Evolutionary conservation across 352 stramenopile genomes (phyloP), one percentile per base, ranked within the genome.

Genomic region (Aphanomyces invadans): DNA sequence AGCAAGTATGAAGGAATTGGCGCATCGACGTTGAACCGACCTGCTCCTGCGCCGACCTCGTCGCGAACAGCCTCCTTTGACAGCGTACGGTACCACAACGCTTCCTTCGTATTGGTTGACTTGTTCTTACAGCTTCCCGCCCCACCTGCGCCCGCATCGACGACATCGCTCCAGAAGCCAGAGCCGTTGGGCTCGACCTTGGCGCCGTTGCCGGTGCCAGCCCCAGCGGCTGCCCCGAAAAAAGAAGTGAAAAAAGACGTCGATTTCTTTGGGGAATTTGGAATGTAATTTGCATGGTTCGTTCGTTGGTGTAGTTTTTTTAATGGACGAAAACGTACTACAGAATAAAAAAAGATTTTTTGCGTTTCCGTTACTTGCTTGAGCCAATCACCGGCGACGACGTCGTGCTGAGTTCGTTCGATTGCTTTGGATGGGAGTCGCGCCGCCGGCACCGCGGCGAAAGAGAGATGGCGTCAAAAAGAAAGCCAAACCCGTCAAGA

Each of bases 221-320:
- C 60, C 42, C 36, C 54, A 21, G 66, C 60, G 45, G 56, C 5
- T 62, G 70, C 74, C 4, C 70, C 76, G 25, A 74, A 74, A 23
- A 74, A 76, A 25, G 72, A 74, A 39, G 74, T 78, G 52, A 89
- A 90, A 78, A 91, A 91, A 68, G 78, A 92, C 54, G 83, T 92
- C 23, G 83, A 92, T 65, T 92, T 92, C 68, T 92, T 92, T 55
- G 80, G 79, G 11, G 83, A 92, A 71, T 92, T 90, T 62, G 83
- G 83, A 9, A 87, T 89, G 59, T 92, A 79, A 76, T 45, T 28
- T n/a, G 5, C 11, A 55, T 59, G 25, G 2, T 59, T 65, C 38
- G 9, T 5, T 62, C 23, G 15, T 31, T 62, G n/a, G n/a, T n/a
- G n/a, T n/a, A n/a, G n/a, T 52, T 52, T 62, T 51, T 19, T 4